A percentile compares a stretch with the other conserved stretches of the same genome.
Conservation (phyloP, 1,139 yeast genomes). For the Eremothecium gossypii region DNA sequence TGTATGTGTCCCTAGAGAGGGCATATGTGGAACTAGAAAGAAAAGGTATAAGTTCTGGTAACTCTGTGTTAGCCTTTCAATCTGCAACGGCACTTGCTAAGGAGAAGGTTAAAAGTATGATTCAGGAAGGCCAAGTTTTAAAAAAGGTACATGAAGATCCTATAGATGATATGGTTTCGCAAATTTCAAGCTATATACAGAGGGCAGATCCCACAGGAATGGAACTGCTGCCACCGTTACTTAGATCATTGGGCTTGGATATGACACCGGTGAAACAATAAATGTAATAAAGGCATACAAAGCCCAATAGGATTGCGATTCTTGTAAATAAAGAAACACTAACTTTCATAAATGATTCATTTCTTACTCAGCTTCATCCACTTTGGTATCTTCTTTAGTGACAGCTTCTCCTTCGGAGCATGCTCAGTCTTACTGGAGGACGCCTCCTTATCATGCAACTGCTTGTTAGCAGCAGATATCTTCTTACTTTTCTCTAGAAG, state of each 20-base stretch:
- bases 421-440: not conserved
- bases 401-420: not conserved
- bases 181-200: not conserved
- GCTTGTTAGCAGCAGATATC: not conserved
- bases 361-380: conserved; percentile 34
- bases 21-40: conserved; percentile 14
- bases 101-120: conserved; percentile 2
- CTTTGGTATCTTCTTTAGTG: conserved; percentile 29
- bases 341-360: conserved; percentile 10
- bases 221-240: no score
- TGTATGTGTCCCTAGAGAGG: conserved; percentile 17
- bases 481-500: conserved; percentile 16
- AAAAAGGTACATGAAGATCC: not conserved
- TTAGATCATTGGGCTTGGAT: no score
- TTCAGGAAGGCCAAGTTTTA: conserved; percentile 1
- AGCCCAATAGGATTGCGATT: not conserved
- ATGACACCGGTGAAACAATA: no score
- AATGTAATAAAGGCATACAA: no score
- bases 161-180: not conserved
- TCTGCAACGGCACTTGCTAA: conserved; percentile 1
- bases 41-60: not conserved
- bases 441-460: not conserved
- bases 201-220: not conserved
- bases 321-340: conserved; percentile 9
- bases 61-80: not conserved